Evolutionary conservation across 164 flowering plant species (phyloP), one percentile per base, ranked within the genome.

Genomic region (Macadamia tetraphylla): DNA sequence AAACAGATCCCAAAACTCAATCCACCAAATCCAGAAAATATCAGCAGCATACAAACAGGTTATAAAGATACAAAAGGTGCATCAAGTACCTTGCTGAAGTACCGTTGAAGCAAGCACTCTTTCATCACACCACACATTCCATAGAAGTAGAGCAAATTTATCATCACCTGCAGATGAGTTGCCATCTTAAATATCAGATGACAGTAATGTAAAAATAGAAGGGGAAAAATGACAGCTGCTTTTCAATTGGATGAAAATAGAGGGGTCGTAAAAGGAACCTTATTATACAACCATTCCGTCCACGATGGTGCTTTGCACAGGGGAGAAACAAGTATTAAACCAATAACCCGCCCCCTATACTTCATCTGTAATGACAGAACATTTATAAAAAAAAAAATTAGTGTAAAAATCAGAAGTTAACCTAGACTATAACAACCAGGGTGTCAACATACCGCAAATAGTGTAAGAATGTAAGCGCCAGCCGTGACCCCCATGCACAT

Each of bases 61-160:
- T 3, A 8, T 44, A 40, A 46, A 40, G 49, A 29, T 48, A 48
- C 66, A 6, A 46, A 4, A 29, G 62, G 61, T 53, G 68, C 62
- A 15, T 55, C 15, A 43, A 61, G 23, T 79, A 94, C 97, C 94
- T 87, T 87, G 81, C 98, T 88, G 79, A 91, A 93, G 68, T 91
- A 93, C 31, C 98, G 82, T 63, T 85, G 84, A 58, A 91, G 89
- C 76, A 93, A 74, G 61, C 74, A 71, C 67, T 91, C 96, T 74
- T 93, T 90, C 74, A 89, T 68, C 76, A 93, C 65, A 35, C 87
- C 84, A 80, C 94, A 91, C 87, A 88, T 93, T 59, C 97, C 98
- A 78, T 89, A 93, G 75, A 70, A 93, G 72, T 93, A 91, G 2
- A 93, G 83, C 66, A 91, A 81, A 79, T 93, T 91, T 48, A 87